Evolutionary conservation across 805 yeast species (phyloP).

Genomic region (Ogataea haglerorum): DNA sequence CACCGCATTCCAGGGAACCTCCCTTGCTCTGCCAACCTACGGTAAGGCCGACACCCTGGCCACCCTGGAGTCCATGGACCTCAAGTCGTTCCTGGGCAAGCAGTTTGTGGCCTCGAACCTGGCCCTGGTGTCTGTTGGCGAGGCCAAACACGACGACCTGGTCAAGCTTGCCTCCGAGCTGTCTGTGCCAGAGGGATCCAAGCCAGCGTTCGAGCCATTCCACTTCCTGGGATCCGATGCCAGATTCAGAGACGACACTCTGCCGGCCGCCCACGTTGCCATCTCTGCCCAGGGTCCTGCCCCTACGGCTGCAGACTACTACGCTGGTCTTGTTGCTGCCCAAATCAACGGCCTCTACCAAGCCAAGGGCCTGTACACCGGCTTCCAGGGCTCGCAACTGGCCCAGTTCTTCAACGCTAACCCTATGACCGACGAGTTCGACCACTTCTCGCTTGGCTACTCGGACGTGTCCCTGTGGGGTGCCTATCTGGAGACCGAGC

Average conservation of each 20-base stretch:
- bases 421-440: constrained; percentile 68
- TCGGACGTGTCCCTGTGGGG: constrained; percentile 86
- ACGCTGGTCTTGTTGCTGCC: constrained; percentile 72
- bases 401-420: constrained; percentile 65
- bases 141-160: constrained; percentile 63
- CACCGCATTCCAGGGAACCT: constrained; percentile 84
- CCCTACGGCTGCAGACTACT: constrained; percentile 57
- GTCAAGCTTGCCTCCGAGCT: constrained; percentile 61
- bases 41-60: constrained; percentile 69
- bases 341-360: constrained; percentile 53
- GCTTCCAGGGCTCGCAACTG: constrained; percentile 64
- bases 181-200: constrained; percentile 49
- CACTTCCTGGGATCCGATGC: constrained; percentile 82
- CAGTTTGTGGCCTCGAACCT: constrained; percentile 61
- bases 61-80: constrained; percentile 56
- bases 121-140: constrained; percentile 68
- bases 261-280: constrained; percentile 75
- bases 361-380: constrained; percentile 50
- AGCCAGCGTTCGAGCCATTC: constrained; percentile 47
- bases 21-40: constrained; percentile 69
- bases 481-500: constrained; percentile 61
- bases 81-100: constrained; percentile 51
- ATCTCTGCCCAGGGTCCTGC: constrained; percentile 76
- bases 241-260: constrained; percentile 83
- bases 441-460: constrained; percentile 70